Base-by-base conservation (phyloP, 2,329 filamentous ascomycete species). In the Coccinonectria pachysandricola region DNA sequence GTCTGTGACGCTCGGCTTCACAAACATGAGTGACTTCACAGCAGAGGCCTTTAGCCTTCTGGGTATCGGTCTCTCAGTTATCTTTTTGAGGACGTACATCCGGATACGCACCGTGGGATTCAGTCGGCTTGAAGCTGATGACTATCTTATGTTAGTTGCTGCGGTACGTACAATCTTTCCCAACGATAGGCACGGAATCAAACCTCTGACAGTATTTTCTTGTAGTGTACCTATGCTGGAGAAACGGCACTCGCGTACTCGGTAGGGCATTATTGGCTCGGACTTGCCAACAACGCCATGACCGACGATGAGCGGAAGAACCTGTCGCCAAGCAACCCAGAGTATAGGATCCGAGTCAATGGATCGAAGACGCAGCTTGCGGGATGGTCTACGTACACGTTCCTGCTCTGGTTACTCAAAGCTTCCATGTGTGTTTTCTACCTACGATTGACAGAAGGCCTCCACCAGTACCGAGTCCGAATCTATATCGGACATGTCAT, bases 211-310 rank as follows among this genome's bases (percentile, higher is more conserved):
- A 13, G 15, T 12, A 7, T 21, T 15, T 13, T 12, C 11, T 24
- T 13, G 7, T 25, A 71, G 64, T 37, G 64, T 13, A 52, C 68
- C 8, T 71, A 70, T 34, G 55, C 57, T 3, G 42, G 60, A 3
- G 63, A 71, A 45, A 60, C 65, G 1, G 56, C 49, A 4, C 52
- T 66, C 6, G 64, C 61, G 15, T 65, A 67, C 38, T 52, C 52
- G 11, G 59, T 65, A 7, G 60, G 60, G 14, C 55, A 54, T 3
- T 52, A 49, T 32, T 64, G 53, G 35, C 47, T 53, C 19, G 65
- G 66, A 1, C 51, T 71, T 3, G 61, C 67, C 22, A 71, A 72
- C 37, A 66, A 65, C 39, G 45, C 56, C 25, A 71, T 75, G 63
- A 63, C 64, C 2, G 48, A 59, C n/a, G 55, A 54, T 12, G 43